Percentiles rank a stretch among this genome's conserved stretches.
Evolutionary conservation across 495 filamentous ascomycete genomes (phyloP).

Genomic region (Apodospora peruviana): DNA sequence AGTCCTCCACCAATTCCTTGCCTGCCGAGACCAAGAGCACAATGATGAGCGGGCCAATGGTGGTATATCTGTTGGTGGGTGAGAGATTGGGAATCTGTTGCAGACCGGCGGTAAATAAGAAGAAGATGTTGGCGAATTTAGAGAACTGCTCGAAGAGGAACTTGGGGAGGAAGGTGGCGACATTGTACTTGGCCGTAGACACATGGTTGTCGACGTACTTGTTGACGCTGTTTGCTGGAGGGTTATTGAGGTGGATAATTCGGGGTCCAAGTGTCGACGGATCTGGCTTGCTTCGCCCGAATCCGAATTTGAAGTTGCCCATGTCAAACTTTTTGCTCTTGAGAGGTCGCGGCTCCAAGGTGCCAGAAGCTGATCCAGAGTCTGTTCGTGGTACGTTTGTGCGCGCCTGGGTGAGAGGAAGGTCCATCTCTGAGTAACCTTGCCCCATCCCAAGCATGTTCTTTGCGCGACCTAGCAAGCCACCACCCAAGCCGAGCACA

Average conservation of each 20-base stretch:
- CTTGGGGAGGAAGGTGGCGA: conserved; percentile 92
- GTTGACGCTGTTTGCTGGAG: conserved; percentile 80
- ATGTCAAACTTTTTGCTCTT: conserved; percentile 57
- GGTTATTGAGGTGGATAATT: conserved; percentile 95
- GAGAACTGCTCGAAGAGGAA: conserved; percentile 99
- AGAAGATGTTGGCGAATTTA: conserved; percentile 98
- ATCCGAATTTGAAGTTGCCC: conserved; percentile 89
- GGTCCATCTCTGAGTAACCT: conserved; percentile 96
- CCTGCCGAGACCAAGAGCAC: conserved; percentile 90
- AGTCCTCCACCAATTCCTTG: conserved; percentile 93
- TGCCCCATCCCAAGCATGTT: conserved; percentile 87
- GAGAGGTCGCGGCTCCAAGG: conserved; percentile 24
- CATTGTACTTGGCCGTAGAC: conserved; percentile 96
- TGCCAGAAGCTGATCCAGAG: conserved; percentile 23
- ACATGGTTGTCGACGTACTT: conserved; percentile 95
- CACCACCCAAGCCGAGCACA: conserved; percentile 78
- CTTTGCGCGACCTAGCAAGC: conserved; percentile 79
- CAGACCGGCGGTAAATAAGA: conserved; percentile 92
- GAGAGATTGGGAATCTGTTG: conserved; percentile 96
- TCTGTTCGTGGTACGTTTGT: conserved; percentile 8
- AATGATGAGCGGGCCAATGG: conserved; percentile 84
- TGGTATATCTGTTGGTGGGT: conserved; percentile 92
- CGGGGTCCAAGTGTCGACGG: conserved; percentile 86
- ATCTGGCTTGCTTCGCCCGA: conserved; percentile 78
- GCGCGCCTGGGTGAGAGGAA: conserved; percentile 81